Evolutionary conservation across 208 protist genomes (phyloP), one percentile per base, ranked within the genome.

Genomic region (Crithidia expoeki): DNA sequence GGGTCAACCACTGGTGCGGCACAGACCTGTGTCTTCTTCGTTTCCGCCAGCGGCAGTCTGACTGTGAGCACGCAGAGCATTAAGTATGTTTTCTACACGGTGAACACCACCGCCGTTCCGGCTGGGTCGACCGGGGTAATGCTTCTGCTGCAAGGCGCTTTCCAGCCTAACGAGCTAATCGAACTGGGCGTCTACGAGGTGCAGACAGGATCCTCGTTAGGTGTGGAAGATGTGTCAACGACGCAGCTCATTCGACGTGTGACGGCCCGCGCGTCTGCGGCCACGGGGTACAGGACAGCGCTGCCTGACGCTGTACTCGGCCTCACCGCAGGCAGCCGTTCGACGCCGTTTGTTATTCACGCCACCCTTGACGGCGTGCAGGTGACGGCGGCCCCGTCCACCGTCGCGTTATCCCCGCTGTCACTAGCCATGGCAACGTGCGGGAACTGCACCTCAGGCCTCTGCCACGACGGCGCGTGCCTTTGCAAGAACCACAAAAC

Each of bases 361-460:
- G 84, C 71, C 9, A 63, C 50, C 2, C 44, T 90, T 4, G 80
- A 93, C 72, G 84, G 83, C 23, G 42, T 53, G 52, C 63, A 55
- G 7, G 66, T 88, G 30, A 68, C 67, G 1, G 67, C 72, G 21
- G 16, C 42, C 17, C 84, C 88, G 4, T 60, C 62, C 27, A 36
- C 10, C 27, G 67, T 89, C n/a, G 79, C 83, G 12, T 75, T 93
- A 28, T 93, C 88, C 12, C 81, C 85, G 1, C 72, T 93, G 7
- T 40, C 84, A 16, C 53, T 85, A 9, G 66, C 78, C 30, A 93
- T 93, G 88, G 27, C 55, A 47, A 28, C 56, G 16, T 86, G 83
- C 70, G 59, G 28, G 2, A 52, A 38, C 17, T 93, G 88, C 73
- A 34, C 68, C 3, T 89, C 80, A 19, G 80, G 84, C 10, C 79